A percentile compares a stretch with the other conserved stretches of the same genome.
These are phyloP conservation scores for Ramularia collo-cygni DNA, from an alignment of 2,329 filamentous ascomycete species.

Conservation along the genomic window DNA sequence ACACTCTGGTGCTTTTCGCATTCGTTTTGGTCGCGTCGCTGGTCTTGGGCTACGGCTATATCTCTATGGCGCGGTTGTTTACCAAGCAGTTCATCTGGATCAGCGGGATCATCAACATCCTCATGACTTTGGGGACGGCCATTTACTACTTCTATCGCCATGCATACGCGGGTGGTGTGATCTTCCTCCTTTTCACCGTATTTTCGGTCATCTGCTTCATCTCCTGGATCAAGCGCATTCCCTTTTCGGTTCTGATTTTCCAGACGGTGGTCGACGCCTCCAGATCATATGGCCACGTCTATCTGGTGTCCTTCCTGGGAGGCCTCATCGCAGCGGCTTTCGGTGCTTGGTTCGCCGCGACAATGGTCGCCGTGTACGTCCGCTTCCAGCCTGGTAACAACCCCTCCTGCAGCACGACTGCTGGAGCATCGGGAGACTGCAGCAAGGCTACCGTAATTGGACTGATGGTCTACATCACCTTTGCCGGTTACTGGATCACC, in stretches of 20 bases:
- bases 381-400: conserved; percentile 65
- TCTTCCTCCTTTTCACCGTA: conserved; percentile 75
- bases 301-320: conserved; percentile 75
- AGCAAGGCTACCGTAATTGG: conserved; percentile 73
- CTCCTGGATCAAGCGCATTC: conserved; percentile 83
- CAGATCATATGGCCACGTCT: conserved; percentile 77
- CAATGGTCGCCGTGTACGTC: conserved; percentile 77
- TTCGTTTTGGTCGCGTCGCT: conserved; percentile 70
- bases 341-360: conserved; percentile 79
- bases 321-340: conserved; percentile 70
- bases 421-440: conserved; percentile 52
- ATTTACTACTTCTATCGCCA: conserved; percentile 73
- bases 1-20: conserved; percentile 78
- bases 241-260: conserved; percentile 85
- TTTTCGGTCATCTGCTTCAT: conserved; percentile 80
- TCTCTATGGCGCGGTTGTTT: conserved; percentile 45
- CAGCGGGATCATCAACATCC: conserved; percentile 80
- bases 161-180: conserved; percentile 78
- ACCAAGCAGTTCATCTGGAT: conserved; percentile 91
- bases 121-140: conserved; percentile 75
- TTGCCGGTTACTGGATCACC: conserved; percentile 88
- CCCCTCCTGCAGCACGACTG: conserved; percentile 47
- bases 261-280: conserved; percentile 79
- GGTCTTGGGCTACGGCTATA: conserved; percentile 68
- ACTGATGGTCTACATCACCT: conserved; percentile 77